Evolutionary conservation across 495 filamentous ascomycete genomes (phyloP).

Genomic region (Penicillium ochrochloron): DNA sequence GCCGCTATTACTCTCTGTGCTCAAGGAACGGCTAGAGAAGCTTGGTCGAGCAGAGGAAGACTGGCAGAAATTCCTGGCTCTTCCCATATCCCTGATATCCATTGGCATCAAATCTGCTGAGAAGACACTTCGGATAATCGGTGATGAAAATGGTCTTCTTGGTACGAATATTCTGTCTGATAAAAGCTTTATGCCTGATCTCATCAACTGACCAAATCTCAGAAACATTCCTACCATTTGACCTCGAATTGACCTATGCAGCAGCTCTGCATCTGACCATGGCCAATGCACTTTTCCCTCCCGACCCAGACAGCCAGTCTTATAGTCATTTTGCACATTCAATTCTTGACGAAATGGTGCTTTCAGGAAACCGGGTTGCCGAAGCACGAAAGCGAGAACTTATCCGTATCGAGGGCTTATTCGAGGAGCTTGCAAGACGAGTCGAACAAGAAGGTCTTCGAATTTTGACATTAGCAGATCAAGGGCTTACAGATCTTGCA

Average conservation of each 20-base stretch:
- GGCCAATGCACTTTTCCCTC: constrained; percentile 38
- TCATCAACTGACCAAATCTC: constrained; percentile 1
- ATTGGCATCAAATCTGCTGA: constrained; percentile 44
- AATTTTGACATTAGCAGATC: constrained; percentile 16
- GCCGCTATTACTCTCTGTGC: constrained; percentile 41
- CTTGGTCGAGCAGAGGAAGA: constrained; percentile 32
- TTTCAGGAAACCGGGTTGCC: constrained; percentile 37
- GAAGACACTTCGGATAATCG: constrained; percentile 41
- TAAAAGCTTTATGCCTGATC: neutral
- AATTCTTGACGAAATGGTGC: constrained; percentile 45
- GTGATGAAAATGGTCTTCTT: constrained; percentile 38
- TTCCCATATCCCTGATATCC: constrained; percentile 36
- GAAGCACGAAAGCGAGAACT: constrained; percentile 35
- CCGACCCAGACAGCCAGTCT: constrained; percentile 19
- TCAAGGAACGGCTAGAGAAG: constrained; percentile 38
- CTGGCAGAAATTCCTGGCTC: constrained; percentile 33
- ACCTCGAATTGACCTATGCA: constrained; percentile 44
- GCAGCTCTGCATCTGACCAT: constrained; percentile 40
- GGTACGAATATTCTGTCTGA: constrained; percentile 24
- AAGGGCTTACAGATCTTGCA: constrained; percentile 10
- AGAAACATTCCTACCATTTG: constrained; percentile 48
- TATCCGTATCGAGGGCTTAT: constrained; percentile 29
- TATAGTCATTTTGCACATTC: constrained; percentile 27
- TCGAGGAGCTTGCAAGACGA: constrained; percentile 27
- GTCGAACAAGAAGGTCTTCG: constrained; percentile 26